Evolutionary conservation across 225 moss, liverwort and hornwort genomes (phyloP), one percentile per base, ranked within the genome.

Genomic region (Pseudisothecium myosuroides): DNA sequence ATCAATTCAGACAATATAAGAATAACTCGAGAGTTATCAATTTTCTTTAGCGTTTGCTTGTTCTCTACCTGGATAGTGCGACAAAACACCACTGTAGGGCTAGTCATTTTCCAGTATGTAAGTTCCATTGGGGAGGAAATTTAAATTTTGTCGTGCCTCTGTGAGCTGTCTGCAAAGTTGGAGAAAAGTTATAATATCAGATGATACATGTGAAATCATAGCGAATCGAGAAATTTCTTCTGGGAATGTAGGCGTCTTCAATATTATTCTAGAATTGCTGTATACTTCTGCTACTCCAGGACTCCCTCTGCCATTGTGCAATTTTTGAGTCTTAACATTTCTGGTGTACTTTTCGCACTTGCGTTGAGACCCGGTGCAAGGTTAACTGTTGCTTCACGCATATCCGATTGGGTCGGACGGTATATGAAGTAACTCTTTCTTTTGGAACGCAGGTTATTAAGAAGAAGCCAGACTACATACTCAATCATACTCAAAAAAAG

Each of bases 401-500:
- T 29, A 60, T 76, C 18, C 63, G 24, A 82, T 58, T 72, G 52
- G 32, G 50, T 88, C 9, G 79, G 52, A 65, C 52, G 16, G 60
- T 78, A 50, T 50, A 76, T 88, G 19, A 89, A 89, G 28, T 84
- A 28, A 74, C 58, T 85, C 67, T 68, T 49, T 62, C 72, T 62
- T 79, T 75, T 37, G 61, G 75, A 87, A 65, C 83, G 92, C 95
- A 98, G 98, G 93, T 97, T 58, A 92, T 98, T 85, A 96, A 92
- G 92, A 98, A 94, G 88, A 97, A 92, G 89, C 95, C 93, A 76
- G 95, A 95, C 60, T 83, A 93, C 90, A 91, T 94, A 73, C 81
- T 92, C 81, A 90, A 93, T 80, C 93, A 90, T 85, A 95, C 92
- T 89, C 97, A 96, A 71, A 97, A 95, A 90, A 93, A 96, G 98